phyloP scores from a whole-genome alignment of 805 yeast species.

The Ogataea methylovora region DNA sequence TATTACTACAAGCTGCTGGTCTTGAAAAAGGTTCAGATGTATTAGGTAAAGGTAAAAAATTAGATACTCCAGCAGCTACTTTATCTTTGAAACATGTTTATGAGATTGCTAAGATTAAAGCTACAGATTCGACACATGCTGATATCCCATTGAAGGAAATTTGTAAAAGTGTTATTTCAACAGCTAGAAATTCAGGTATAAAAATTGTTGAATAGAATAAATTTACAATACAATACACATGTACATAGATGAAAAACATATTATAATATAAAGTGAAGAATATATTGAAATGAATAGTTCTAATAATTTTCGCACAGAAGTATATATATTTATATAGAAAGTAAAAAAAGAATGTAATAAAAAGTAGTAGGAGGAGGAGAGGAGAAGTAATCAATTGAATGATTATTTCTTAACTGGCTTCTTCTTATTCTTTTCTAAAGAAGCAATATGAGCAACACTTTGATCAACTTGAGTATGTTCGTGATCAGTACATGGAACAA shows the following conservation, averaged over 20 bases:
- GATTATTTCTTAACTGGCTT: slow-evolving; percentile 18
- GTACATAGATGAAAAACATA: too few species aligned
- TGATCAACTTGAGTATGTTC: slow-evolving; percentile 86
- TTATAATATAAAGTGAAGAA: too few species aligned
- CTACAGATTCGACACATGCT: slow-evolving; percentile 75
- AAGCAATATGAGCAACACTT: slow-evolving; percentile 92
- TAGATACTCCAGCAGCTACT: slow-evolving; percentile 26
- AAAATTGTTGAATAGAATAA: slow-evolving; percentile 54
- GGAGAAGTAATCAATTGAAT: background rate
- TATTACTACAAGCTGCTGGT: slow-evolving; percentile 75
- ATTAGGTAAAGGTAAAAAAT: slow-evolving; percentile 56
- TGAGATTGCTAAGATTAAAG: slow-evolving; percentile 91
- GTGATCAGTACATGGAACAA: slow-evolving; percentile 50
- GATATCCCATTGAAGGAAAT: slow-evolving; percentile 65
- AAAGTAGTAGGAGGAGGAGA: background rate
- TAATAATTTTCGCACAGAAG: too few species aligned
- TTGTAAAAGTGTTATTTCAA: slow-evolving; percentile 74
- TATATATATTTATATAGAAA: too few species aligned
- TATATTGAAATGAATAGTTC: too few species aligned
- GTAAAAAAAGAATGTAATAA: background rate
- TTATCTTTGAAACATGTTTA: slow-evolving; percentile 80
- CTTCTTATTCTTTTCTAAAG: slow-evolving; percentile 77
- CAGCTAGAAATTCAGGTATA: slow-evolving; percentile 88
- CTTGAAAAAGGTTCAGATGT: slow-evolving; percentile 71
- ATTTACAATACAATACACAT: background rate